phyloP scores from a whole-genome alignment of 1,139 yeast species.

The Komagataea norvegica region DNA sequence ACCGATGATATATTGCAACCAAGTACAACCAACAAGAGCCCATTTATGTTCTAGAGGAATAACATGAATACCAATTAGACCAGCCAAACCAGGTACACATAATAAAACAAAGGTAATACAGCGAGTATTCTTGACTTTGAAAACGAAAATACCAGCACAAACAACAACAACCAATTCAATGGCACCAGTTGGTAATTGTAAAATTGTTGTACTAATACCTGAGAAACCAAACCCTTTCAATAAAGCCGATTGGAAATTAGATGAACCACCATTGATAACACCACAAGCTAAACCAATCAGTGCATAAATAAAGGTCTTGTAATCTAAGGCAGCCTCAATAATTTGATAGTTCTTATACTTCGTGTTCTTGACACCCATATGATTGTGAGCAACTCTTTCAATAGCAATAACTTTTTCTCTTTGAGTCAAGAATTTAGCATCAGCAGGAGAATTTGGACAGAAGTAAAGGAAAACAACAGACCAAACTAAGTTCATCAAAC shows the following conservation, averaged over 20 bases:
- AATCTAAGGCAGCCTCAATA: slow-evolving; percentile 37
- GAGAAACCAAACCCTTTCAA: slow-evolving; percentile 36
- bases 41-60: slow-evolving; percentile 8
- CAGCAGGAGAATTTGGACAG: slow-evolving; percentile 46
- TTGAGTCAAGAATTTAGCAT: slow-evolving; percentile 44
- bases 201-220: slow-evolving; percentile 36
- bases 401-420: slow-evolving; percentile 49
- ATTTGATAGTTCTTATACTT: slow-evolving; percentile 52
- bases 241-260: slow-evolving; percentile 31
- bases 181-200: slow-evolving; percentile 39
- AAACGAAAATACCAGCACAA: slow-evolving; percentile 8
- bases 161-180: slow-evolving; percentile 26
- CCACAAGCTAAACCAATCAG: slow-evolving; percentile 14
- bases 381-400: slow-evolving; percentile 37
- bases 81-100: slow-evolving; percentile 9
- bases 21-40: slow-evolving; percentile 10
- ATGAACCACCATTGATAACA: slow-evolving; percentile 31
- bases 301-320: slow-evolving; percentile 41
- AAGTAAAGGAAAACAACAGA: slow-evolving; percentile 40
- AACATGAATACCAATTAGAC: slow-evolving; percentile 8
- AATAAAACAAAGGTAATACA: slow-evolving; percentile 6
- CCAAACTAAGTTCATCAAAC: slow-evolving; percentile 42
- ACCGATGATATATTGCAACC: slow-evolving; percentile 8
- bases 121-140: slow-evolving; percentile 4
- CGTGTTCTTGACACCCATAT: slow-evolving; percentile 54